Evolutionary conservation across 106 monocot species (phyloP), one percentile per base, ranked within the genome.

Genomic region (Gastrodia elata): DNA sequence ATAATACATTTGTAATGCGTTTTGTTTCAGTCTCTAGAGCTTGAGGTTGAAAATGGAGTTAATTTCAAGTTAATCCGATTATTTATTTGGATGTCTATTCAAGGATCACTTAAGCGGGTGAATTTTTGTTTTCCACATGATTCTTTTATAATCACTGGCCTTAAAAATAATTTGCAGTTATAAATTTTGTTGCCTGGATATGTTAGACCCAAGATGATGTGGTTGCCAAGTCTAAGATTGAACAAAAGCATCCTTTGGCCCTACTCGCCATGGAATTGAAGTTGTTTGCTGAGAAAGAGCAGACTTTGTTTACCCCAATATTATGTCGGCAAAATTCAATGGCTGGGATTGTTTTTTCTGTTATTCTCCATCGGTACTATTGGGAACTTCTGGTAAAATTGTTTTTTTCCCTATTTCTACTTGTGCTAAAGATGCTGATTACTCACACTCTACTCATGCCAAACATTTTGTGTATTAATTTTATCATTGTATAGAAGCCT

Each of bases 341-440:
- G 72, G 81, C 88, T 65, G 86, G 86, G 74, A 70, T 72, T 3
- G 52, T 86, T 64, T 80, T 86, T 73, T 70, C 78, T 33, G 24
- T 80, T 70, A 56, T 86, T 14, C 44, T 92, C 20, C 91, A 88
- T 36, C 80, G 82, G 46, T 69, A 88, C 76, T 92, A 84, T 82
- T 83, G 80, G 46, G 44, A 86, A 80, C 72, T 78, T 25, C 34
- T 92, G 86, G 91, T 92, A 73, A 56, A 34, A 64, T 48, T 44
- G 41, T 22, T 13, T 42, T 64, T 55, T 22, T 18, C 3, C 71
- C 20, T 27, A 58, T 26, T 18, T 69, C 13, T 70, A 35, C 28
- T 25, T 64, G 2, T 16, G 14, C 11, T 64, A 71, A 13, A 33
- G 46, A 27, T 46, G 3, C 3, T 27, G 40, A 69, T 69, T 38